phyloP scores from a whole-genome alignment of 805 yeast genomes.

The Starmerella apis region DNA sequence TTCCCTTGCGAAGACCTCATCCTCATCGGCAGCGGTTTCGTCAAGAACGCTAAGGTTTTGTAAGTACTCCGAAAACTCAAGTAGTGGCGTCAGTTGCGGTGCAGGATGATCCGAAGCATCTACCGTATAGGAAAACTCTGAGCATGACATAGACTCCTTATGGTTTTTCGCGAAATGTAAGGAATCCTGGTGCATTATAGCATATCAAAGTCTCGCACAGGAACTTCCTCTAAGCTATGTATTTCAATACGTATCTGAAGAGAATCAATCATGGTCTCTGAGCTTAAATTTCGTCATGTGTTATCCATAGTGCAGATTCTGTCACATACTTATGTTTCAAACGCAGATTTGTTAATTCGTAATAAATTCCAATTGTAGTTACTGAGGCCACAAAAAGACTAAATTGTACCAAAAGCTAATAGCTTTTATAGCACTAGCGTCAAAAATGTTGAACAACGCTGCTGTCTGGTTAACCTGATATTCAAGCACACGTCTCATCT shows the following conservation, averaged over 20 bases:
- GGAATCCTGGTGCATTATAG: too few species aligned
- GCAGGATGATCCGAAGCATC: not conserved
- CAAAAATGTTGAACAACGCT: too few species aligned
- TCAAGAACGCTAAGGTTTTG: constrained; percentile 5
- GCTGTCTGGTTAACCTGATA: too few species aligned
- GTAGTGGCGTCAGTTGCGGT: not conserved
- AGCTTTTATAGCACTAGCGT: too few species aligned
- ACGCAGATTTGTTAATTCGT: not conserved
- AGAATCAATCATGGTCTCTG: not conserved
- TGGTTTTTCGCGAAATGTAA: not conserved
- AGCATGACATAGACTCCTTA: not conserved
- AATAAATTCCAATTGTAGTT: not conserved
- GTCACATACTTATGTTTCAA: not conserved
- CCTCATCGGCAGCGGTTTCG: not conserved
- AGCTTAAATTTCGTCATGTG: not conserved
- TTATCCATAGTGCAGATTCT: not conserved
- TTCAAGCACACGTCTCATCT: too few species aligned
- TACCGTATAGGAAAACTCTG: not conserved
- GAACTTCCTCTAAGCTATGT: too few species aligned
- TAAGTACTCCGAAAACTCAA: constrained; percentile 2
- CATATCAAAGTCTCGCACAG: too few species aligned
- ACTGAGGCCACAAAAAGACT: not conserved
- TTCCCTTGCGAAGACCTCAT: not conserved
- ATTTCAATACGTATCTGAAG: too few species aligned
- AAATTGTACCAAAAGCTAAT: too few species aligned